Conservation (phyloP, 2,329 filamentous ascomycete species). For the Paecilomyces niveus region DNA sequence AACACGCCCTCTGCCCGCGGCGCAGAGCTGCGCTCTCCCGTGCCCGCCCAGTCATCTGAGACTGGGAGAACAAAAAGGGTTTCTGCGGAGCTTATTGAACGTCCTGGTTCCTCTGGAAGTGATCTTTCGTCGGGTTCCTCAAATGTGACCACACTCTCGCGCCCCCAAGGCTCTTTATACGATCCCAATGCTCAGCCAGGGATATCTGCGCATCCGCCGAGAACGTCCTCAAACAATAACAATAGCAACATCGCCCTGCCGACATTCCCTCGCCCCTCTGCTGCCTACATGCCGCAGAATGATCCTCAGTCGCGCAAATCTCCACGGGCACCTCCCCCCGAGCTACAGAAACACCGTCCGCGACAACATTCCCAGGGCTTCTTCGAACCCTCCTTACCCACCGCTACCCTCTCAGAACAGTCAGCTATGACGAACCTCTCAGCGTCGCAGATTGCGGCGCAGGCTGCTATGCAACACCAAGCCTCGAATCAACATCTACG, state of each 20-base stretch:
- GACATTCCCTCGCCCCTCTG: constrained; percentile 26
- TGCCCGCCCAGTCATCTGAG: constrained; percentile 10
- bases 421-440: constrained; percentile 41
- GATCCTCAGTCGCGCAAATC: constrained; percentile 28
- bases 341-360: constrained; percentile 35
- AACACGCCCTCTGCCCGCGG: constrained; percentile 1
- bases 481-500: constrained; percentile 34
- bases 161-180: constrained; percentile 32
- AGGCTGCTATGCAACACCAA: constrained; percentile 56
- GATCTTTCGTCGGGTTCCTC: constrained; percentile 40
- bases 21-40: not conserved
- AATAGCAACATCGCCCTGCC: constrained; percentile 28
- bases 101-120: constrained; percentile 39
- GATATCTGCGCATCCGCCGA: constrained; percentile 18
- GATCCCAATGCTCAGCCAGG: constrained; percentile 19
- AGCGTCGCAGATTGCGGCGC: constrained; percentile 58
- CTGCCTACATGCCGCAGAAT: constrained; percentile 32
- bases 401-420: constrained; percentile 39
- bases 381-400: constrained; percentile 58
- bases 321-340: constrained; percentile 27
- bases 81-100: constrained; percentile 26
- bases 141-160: constrained; percentile 37
- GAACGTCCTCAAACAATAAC: constrained; percentile 22
- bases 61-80: constrained; percentile 16
- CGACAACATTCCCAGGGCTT: constrained; percentile 58